Evolutionary conservation across 1,284 basidiomycete species (phyloP), one percentile per base, ranked within the genome.

Genomic region (Boletellus deceptivus): DNA sequence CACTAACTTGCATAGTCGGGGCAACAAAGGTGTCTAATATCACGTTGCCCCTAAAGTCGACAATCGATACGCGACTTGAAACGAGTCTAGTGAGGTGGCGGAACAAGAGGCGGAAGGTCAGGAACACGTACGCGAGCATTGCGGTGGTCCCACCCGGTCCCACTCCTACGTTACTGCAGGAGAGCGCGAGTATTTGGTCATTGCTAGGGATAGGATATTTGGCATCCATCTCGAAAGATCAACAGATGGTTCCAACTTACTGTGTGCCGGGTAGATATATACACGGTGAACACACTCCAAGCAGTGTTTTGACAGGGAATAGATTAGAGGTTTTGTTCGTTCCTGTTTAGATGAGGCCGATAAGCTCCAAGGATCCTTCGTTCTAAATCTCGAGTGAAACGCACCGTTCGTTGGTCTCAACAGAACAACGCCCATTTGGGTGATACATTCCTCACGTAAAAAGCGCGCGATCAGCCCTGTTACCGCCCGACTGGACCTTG

Each of bases 81-180:
- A 55, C 5, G 54, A 61, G 46, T 46, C 33, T 29, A 48, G 55
- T 59, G 55, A 61, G 52, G 56, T 48, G 48, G 55, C 45, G 18
- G 43, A 16, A 43, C 40, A 39, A 33, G 48, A 25, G 47, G 55
- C 25, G 49, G 41, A 40, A 43, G 42, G 44, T 29, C 39, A 40
- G 54, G 50, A 53, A 46, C 18, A 74, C 81, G 55, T 70, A 89
- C 87, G 86, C 87, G 33, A 89, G 73, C 83, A 89, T 86, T 27
- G 80, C 78, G 1, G 88, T 89, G 20, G 83, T 84, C 8, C 86
- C 86, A 4, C 86, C 85, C 25, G 83, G 82, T 34, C 84, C 84
- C 39, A 85, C 83, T n/a, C 85, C 85, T n/a, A 87, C 81, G 55
- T 80, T 80, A 39, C 75, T 73, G 62, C 80, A 83, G 17, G 81